Evolutionary conservation across 2,329 filamentous ascomycete genomes (phyloP).

Genomic region (Aspergillus pseudonomiae): DNA sequence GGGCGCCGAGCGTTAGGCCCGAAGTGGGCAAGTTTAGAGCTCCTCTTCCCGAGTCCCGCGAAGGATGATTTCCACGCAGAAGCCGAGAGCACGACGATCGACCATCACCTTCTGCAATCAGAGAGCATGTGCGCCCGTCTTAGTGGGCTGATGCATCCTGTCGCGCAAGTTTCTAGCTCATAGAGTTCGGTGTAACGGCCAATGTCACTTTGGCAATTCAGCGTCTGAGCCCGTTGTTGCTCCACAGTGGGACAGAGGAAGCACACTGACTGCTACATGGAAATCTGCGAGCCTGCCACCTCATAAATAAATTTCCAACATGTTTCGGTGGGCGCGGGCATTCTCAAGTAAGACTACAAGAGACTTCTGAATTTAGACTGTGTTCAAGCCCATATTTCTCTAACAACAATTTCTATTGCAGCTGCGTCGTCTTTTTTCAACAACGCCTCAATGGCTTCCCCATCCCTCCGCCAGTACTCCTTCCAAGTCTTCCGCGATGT

Average conservation of each 20-base stretch:
- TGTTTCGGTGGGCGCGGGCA: constrained; percentile 34
- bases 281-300: constrained; percentile 9
- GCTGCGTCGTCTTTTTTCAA: constrained; percentile 30
- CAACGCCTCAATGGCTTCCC: constrained; percentile 15
- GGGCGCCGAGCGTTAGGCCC: not conserved
- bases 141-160: not conserved
- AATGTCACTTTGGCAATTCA: constrained; percentile 3
- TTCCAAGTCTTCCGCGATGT: constrained; percentile 72
- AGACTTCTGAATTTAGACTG: not conserved
- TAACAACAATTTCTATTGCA: constrained; percentile 12
- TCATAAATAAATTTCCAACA: constrained; percentile 21
- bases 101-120: not conserved
- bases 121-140: not conserved
- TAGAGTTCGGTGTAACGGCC: not conserved
- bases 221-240: constrained; percentile 9
- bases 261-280: constrained; percentile 5
- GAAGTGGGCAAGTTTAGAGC: not conserved
- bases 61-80: constrained; percentile 27
- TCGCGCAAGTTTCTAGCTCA: not conserved
- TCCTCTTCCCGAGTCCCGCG: not conserved
- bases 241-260: constrained; percentile 18
- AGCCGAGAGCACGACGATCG: constrained; percentile 22
- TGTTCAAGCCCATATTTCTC: not conserved
- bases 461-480: constrained; percentile 20
- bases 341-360: constrained; percentile 31